Base-by-base conservation (phyloP, 345 rosid genomes). In the Pistacia vera region DNA sequence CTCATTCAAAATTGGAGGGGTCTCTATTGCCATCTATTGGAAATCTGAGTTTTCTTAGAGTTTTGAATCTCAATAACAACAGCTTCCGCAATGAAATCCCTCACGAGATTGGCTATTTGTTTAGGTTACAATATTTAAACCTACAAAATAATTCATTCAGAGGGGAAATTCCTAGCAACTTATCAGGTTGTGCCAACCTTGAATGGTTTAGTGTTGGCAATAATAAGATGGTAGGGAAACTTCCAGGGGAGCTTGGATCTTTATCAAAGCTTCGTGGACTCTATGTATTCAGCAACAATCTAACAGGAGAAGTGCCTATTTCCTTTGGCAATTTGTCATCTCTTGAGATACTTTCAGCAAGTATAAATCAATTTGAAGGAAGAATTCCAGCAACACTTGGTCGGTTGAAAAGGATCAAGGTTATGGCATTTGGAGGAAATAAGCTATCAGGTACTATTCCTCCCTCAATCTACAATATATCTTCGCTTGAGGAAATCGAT, bases 311-410 rank as follows among this genome's bases (percentile, higher is more conserved):
- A 20, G 30, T 79, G 7, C 75, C 75, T 18, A 3, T 28, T n/a
- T 74, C 58, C 28, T 5, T 62, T 4, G 78, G 78, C n/a, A 82
- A 82, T 35, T 59, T 82, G 35, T 71, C 85, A 2, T 79, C 77
- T 12, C 64, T 82, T 2, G 6, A 12, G 4, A 28, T 1, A 13
- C 7, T 82, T 0, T 55, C 59, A 22, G 66, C 41, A 62, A 20
- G 33, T 20, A 2, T 12, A 10, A 75, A 75, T 49, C 30, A 52
- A 30, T 49, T 16, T 1, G 17, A 13, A 13, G 63, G 63, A 9
- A 11, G 10, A 59, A 59, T 22, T 59, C 33, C 63, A 7, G 63
- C 20, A 7, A 25, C 38, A 2, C 10, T 82, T 2, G 75, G 75
- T 4, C 33, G 33, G 33, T 30, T 30, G 33, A 30, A 30, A 1